phyloP scores from a whole-genome alignment of 2,329 filamentous ascomycete species.

The Sordariomycetes sp. region DNA sequence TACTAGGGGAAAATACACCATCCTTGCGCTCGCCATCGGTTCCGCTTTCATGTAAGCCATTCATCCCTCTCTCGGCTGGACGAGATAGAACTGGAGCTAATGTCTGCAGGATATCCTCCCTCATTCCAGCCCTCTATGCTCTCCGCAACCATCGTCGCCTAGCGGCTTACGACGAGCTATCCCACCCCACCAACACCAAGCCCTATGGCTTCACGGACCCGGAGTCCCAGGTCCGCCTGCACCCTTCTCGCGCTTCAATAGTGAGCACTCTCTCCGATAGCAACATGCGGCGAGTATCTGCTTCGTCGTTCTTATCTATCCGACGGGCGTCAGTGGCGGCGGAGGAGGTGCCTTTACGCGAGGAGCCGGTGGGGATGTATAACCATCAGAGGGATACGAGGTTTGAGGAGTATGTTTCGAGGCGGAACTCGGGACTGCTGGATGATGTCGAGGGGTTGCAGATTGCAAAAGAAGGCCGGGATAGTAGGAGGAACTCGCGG shows the following conservation, averaged over 20 bases:
- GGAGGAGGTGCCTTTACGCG: not conserved
- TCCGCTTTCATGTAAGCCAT: constrained; percentile 30
- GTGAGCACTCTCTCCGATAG: not conserved
- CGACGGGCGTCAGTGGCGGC: not conserved
- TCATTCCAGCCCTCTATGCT: constrained; percentile 31
- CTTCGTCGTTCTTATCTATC: constrained; percentile 1
- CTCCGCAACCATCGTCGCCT: constrained; percentile 32
- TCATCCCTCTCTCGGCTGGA: not conserved
- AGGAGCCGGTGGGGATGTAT: constrained; percentile 15
- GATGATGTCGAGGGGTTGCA: too few species aligned
- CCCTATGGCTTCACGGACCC: constrained; percentile 26
- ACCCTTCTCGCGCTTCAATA: not conserved
- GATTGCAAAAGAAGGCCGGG: too few species aligned
- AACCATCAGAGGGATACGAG: constrained; percentile 31
- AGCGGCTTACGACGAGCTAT: constrained; percentile 33
- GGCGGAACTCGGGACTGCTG: constrained; percentile 9
- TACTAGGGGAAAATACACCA: constrained; percentile 29
- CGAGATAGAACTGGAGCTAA: not conserved
- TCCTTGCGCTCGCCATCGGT: constrained; percentile 34
- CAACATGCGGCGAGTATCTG: constrained; percentile 1
- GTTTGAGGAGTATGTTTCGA: constrained; percentile 30
- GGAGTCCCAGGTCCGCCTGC: constrained; percentile 9
- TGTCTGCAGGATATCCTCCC: constrained; percentile 23
- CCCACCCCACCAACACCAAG: constrained; percentile 34
- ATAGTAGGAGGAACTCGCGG: constrained; percentile 7